A percentile compares a stretch with the other conserved stretches of the same genome.
Conservation (phyloP, 2,329 filamentous ascomycete genomes). For the Elsinoe fawcettii region DNA sequence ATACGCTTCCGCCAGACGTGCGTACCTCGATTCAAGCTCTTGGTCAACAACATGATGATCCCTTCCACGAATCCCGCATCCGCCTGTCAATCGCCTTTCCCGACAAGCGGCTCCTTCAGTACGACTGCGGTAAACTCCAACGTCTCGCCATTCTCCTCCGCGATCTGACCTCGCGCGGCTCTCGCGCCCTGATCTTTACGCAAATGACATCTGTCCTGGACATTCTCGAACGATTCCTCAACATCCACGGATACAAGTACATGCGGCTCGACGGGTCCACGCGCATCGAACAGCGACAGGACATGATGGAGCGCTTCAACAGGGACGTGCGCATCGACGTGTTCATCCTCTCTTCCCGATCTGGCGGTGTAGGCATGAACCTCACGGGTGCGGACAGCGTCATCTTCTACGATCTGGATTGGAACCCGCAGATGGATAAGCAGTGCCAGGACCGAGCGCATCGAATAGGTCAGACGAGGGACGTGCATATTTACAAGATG, state of each 20-base stretch:
- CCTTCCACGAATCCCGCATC: constrained; percentile 90
- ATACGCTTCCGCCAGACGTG: constrained; percentile 40
- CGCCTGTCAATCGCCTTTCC: constrained; percentile 92
- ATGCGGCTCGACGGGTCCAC: constrained; percentile 93
- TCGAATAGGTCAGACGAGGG: constrained; percentile 92
- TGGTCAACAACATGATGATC: constrained; percentile 52
- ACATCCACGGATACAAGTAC: constrained; percentile 96
- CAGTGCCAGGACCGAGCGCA: constrained; percentile 97
- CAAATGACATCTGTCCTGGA: constrained; percentile 99
- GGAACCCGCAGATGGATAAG: constrained; percentile 99
- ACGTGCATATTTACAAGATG: constrained; percentile 88
- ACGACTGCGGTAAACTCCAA: constrained; percentile 95
- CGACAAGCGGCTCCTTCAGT: constrained; percentile 90
- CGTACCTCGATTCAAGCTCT: constrained; percentile 49
- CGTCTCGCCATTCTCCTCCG: constrained; percentile 78
- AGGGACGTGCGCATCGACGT: constrained; percentile 77
- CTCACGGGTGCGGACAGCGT: constrained; percentile 94
- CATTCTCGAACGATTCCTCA: constrained; percentile 93
- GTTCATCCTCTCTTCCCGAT: constrained; percentile 92
- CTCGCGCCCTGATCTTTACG: constrained; percentile 94
- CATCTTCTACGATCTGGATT: constrained; percentile 98
- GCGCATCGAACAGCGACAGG: constrained; percentile 90
- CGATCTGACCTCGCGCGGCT: constrained; percentile 77
- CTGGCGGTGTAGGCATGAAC: constrained; percentile 92
- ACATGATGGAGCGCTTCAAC: constrained; percentile 94